Evolutionary conservation across 1,284 basidiomycete species (phyloP), one percentile per base, ranked within the genome.

Genomic region (Ceratobasidium sp.): DNA sequence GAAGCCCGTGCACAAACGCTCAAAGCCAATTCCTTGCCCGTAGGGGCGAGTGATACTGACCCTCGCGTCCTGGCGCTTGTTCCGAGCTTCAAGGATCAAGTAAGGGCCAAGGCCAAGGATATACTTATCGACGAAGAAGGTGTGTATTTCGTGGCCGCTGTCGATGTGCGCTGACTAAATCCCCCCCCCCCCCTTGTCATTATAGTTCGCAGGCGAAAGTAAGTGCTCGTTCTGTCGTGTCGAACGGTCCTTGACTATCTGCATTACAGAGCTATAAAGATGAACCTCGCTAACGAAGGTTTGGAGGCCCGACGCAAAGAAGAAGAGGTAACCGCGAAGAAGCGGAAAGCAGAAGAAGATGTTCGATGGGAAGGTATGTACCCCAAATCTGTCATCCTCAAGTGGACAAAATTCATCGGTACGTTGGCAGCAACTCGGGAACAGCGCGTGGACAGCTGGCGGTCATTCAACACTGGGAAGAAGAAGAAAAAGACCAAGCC

Each of bases 241-340:
- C 11, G 5, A 24, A 34, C 31, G 22, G n/a, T 13, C 53, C 6
- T 37, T 68, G 43, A 27, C 54, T 43, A 13, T 24, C 59, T 31
- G 9, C 59, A 19, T 31, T 62, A n/a, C 76, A 93, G 92, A 79
- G 92, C 92, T 1, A 83, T 93, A 77, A 94, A 94, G 83, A 89
- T 93, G 89, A 93, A 93, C 79, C 82, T 94, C 62, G 92, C 92
- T 2, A 94, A 94, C 78, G 92, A 94, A 81, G 92, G 92, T 14
- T 83, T 93, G 2, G 92, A 94, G 80, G 92, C 92, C 9, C 86
- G 88, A 78, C 92, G 90, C 84, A 94, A 94, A 81, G 92, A 94
- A 74, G 92, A 92, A 74, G 92, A 94, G 78, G 85, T 90, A n/a
- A 81, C 84, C 22, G 78, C 87, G 19, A 90, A 82, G 84, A 94